Evolutionary conservation across 176 grass and related monocot species (phyloP).

Genomic region (Rhynchospora breviuscula): DNA sequence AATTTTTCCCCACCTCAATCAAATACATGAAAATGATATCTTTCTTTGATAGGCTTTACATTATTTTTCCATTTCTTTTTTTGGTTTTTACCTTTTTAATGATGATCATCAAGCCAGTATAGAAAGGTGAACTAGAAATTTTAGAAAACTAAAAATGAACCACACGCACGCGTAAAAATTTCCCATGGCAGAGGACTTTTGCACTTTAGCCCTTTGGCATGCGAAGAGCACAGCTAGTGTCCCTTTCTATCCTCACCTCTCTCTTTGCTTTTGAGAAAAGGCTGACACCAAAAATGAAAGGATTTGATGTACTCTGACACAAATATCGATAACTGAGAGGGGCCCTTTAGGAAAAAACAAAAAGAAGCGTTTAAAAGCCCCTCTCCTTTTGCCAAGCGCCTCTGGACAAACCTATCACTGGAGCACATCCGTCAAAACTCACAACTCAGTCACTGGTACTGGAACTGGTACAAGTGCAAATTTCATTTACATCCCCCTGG

Average conservation of each 20-base stretch:
- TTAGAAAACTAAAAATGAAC: not conserved
- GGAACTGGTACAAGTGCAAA: not conserved
- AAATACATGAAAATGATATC: not conserved
- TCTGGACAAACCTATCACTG: not conserved
- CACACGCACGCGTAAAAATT: conserved; percentile 16
- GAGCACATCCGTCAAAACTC: not conserved
- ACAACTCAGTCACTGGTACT: not conserved
- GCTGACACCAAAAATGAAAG: conserved; percentile 17
- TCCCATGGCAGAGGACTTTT: not conserved
- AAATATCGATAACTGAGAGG: conserved; percentile 11
- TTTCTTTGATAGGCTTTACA: not conserved
- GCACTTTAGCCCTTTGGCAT: conserved; percentile 19
- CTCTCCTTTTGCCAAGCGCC: conserved; percentile 20
- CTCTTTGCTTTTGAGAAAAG: conserved; percentile 12
- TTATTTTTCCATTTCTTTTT: not conserved
- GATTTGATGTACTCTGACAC: conserved; percentile 20
- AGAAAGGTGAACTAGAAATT: not conserved
- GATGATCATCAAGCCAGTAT: not conserved
- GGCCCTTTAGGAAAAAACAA: conserved; percentile 4
- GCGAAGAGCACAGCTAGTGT: conserved; percentile 1
- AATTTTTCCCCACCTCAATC: not conserved
- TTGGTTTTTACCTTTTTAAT: not conserved
- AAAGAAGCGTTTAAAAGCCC: conserved; percentile 23
- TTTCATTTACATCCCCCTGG: not conserved
- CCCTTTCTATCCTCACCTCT: not conserved